A percentile compares a stretch with the other conserved stretches of the same genome.
Conservation (phyloP, 495 filamentous ascomycete genomes). For the Wilcoxina mikolae region DNA sequence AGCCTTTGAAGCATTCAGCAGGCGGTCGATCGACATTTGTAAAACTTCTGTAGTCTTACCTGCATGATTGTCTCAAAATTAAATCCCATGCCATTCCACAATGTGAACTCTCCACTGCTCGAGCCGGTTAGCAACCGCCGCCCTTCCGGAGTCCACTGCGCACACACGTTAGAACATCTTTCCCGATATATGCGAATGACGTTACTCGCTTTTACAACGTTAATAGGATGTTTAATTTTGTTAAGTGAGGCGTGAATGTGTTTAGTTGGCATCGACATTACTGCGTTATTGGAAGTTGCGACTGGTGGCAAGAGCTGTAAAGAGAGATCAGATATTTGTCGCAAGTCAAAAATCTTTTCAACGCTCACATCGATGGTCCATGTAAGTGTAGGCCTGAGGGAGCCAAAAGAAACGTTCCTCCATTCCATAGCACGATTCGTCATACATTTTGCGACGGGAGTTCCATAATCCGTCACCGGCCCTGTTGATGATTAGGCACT, state of each 20-base stretch:
- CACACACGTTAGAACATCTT: neutral
- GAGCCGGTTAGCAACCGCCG: slow-evolving; percentile 79
- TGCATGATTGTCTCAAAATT: slow-evolving; percentile 99
- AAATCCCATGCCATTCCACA: slow-evolving; percentile 98
- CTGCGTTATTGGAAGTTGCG: slow-evolving; percentile 53
- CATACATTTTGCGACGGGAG: slow-evolving; percentile 87
- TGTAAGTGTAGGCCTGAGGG: slow-evolving; percentile 68
- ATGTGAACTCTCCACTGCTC: slow-evolving; percentile 90
- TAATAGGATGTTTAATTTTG: slow-evolving; percentile 94
- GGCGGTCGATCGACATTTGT: too few species aligned
- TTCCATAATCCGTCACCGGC: slow-evolving; percentile 88
- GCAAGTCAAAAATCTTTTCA: neutral
- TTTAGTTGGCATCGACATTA: slow-evolving; percentile 71
- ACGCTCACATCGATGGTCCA: slow-evolving; percentile 74
- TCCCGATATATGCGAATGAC: neutral
- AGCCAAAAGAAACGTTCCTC: slow-evolving; percentile 48
- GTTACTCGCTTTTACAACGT: slow-evolving; percentile 48
- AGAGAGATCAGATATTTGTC: slow-evolving; percentile 17
- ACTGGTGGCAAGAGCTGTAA: slow-evolving; percentile 71
- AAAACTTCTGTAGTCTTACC: too few species aligned
- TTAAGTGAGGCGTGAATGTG: slow-evolving; percentile 91
- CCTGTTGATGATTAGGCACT: slow-evolving; percentile 33
- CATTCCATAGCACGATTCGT: slow-evolving; percentile 64
- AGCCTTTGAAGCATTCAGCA: slow-evolving; percentile 38
- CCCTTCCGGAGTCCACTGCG: slow-evolving; percentile 88